A percentile compares a stretch with the other conserved stretches of the same genome.
Conservation (phyloP, 177 flowering plant species). For the Vitis hybrid region DNA sequence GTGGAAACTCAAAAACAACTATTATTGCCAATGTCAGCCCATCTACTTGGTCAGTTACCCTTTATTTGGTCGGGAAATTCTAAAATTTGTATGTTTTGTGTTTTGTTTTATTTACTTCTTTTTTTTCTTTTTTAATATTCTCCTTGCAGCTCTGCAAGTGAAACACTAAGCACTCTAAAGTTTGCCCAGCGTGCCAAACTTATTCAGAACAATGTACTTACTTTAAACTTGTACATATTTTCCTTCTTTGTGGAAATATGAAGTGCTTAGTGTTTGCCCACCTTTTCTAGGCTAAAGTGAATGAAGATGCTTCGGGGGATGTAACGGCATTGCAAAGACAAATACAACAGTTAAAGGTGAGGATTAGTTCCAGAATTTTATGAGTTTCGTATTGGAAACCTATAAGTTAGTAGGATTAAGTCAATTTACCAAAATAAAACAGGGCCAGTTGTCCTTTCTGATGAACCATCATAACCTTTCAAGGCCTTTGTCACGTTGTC, state of each 20-base stretch:
- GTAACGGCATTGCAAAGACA: conserved; percentile 67
- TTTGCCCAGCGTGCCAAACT: conserved; percentile 96
- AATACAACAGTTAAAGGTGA: conserved; percentile 74
- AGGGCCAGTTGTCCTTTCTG: conserved; percentile 68
- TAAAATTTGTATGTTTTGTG: neutral
- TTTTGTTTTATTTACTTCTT: neutral
- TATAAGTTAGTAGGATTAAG: conserved; percentile 9
- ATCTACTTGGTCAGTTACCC: conserved; percentile 56
- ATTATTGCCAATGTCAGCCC: conserved; percentile 93
- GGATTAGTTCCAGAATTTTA: neutral
- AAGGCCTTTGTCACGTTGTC: conserved; percentile 23
- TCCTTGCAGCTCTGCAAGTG: conserved; percentile 70
- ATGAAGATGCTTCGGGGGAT: conserved; percentile 93
- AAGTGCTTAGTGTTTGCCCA: neutral
- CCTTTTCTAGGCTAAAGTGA: conserved; percentile 70
- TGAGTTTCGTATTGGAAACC: neutral
- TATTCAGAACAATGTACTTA: conserved; percentile 81
- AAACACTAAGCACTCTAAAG: conserved; percentile 86
- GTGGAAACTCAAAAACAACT: conserved; percentile 93
- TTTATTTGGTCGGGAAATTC: neutral
- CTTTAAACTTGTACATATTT: conserved; percentile 2
- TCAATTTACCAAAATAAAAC: conserved; percentile 21
- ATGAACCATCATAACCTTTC: conserved; percentile 45
- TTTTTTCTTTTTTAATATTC: conserved; percentile 1
- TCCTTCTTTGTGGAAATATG: neutral